Conservation (phyloP, 768 basidiomycete genomes). For the Gloeostereum incarnatum region DNA sequence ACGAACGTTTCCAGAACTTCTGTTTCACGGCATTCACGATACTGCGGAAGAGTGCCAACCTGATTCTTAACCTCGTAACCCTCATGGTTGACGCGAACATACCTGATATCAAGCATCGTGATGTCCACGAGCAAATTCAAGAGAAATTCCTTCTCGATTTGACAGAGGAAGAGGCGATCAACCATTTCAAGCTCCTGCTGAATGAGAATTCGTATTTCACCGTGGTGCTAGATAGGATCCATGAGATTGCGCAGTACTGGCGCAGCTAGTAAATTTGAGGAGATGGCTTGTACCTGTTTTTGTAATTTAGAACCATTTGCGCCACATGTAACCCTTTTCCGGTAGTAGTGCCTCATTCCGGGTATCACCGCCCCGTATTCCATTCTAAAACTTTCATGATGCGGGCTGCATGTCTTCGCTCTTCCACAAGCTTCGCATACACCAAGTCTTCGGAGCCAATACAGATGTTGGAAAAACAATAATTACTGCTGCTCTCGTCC, state of each 20-base stretch:
- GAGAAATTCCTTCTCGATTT: slow-evolving; percentile 95
- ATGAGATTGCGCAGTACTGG: slow-evolving; percentile 87
- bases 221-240: slow-evolving; percentile 88
- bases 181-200: slow-evolving; percentile 87
- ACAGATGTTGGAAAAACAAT: slow-evolving; percentile 96
- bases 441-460: slow-evolving; percentile 93
- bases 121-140: slow-evolving; percentile 84
- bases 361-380: too few relatives aligned
- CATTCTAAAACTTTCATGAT: too few relatives aligned
- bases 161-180: slow-evolving; percentile 94
- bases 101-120: slow-evolving; percentile 90
- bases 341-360: too few relatives aligned
- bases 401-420: slow-evolving; percentile 77
- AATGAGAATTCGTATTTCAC: slow-evolving; percentile 95
- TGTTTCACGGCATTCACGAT: slow-evolving; percentile 98
- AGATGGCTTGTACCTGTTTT: too few relatives aligned
- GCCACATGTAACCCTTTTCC: too few relatives aligned
- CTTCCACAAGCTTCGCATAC: slow-evolving; percentile 76
- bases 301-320: too few relatives aligned
- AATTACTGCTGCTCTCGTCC: slow-evolving; percentile 74
- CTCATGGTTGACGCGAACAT: slow-evolving; percentile 98
- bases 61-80: slow-evolving; percentile 92
- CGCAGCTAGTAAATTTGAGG: too few relatives aligned
- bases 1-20: slow-evolving; percentile 90
- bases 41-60: slow-evolving; percentile 92